phyloP scores from a whole-genome alignment of 306 rosid genomes.

The Vigna hirtella region DNA sequence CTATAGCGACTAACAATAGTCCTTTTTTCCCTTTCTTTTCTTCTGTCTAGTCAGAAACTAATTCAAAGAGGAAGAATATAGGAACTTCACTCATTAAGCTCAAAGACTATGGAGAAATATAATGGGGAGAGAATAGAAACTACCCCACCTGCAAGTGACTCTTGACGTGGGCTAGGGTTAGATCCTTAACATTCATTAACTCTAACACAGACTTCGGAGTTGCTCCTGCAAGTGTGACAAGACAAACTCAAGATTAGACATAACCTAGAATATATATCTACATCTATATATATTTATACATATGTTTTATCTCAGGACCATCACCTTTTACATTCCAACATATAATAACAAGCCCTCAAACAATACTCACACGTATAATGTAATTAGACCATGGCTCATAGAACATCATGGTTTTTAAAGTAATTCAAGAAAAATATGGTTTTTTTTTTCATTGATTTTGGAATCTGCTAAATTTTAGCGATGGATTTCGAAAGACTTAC shows the following conservation, averaged over 20 bases:
- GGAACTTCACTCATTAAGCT: slow-evolving; percentile 41
- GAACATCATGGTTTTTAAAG: background rate
- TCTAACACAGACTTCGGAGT: slow-evolving; percentile 98
- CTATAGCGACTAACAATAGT: slow-evolving; percentile 14
- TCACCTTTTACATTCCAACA: background rate
- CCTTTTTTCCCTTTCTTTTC: background rate
- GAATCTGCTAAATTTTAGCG: background rate
- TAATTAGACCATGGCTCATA: background rate
- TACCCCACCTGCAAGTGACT: slow-evolving; percentile 96
- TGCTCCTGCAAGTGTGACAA: slow-evolving; percentile 68
- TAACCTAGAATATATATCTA: slow-evolving; percentile 10
- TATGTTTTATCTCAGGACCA: background rate
- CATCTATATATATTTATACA: too few relatives aligned
- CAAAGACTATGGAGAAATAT: slow-evolving; percentile 41
- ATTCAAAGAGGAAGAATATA: slow-evolving; percentile 5
- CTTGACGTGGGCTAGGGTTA: slow-evolving; percentile 99
- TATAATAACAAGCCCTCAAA: background rate
- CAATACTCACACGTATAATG: slow-evolving; percentile 3
- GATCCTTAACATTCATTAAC: slow-evolving; percentile 98
- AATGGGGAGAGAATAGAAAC: slow-evolving; percentile 41
- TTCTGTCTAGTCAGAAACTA: slow-evolving; percentile 33
- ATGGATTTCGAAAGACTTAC: slow-evolving; percentile 47
- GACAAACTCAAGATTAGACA: slow-evolving; percentile 35
- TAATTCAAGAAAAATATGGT: background rate
- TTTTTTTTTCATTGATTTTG: background rate